Base-by-base conservation (phyloP, 1,284 basidiomycete genomes). In the Boletus semigastroideus region DNA sequence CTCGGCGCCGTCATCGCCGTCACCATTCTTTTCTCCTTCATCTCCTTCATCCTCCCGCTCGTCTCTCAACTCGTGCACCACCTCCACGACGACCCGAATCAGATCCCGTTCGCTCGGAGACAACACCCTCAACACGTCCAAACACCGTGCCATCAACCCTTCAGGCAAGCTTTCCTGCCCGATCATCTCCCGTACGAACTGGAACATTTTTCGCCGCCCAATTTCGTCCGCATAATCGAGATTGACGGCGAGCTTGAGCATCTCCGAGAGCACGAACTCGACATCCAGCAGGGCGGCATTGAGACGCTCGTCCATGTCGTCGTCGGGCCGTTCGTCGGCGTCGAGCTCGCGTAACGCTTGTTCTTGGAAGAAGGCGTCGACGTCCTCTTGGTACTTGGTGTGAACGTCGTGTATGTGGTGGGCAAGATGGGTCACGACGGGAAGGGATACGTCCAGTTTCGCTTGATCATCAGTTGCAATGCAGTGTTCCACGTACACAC, bases 161-260 rank as follows among this genome's bases (percentile, higher is more conserved):
- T 89, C 84, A 0, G 95, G 94, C 0, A 98, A 78, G 13, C 80
- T 74, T 11, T 88, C 82, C 65, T 95, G 88, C 1, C 87, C 86
- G 20, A 98, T 82, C 89, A 96, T 94, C 53, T 93, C 88, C 82
- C 62, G 83, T 56, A 94, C 84, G 36, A 96, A 83, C 50, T 84
- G 80, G 64, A 96, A 96, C 78, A 97, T 91, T 72, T 94, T 95
- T 54, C 95, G 76, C 52, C 96, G 72, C 10, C 97, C 95, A 62
- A 95, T 94, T 71, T 99, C 94, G 71, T 99, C 97, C 28, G 85
- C 86, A 61, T 95, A 98, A 70, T 98, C 96, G 41, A 94, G 76
- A 54, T 88, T 86, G 28, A 94, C 79, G 0, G 91, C 88, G 48
- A 97, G 81, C 49, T 83, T 82, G 34, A 98, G 76, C 60, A 98